Percentiles rank a stretch among this genome's conserved stretches.
Evolutionary conservation across 768 basidiomycete species (phyloP).

Genomic region (Lactarius trivialis): DNA sequence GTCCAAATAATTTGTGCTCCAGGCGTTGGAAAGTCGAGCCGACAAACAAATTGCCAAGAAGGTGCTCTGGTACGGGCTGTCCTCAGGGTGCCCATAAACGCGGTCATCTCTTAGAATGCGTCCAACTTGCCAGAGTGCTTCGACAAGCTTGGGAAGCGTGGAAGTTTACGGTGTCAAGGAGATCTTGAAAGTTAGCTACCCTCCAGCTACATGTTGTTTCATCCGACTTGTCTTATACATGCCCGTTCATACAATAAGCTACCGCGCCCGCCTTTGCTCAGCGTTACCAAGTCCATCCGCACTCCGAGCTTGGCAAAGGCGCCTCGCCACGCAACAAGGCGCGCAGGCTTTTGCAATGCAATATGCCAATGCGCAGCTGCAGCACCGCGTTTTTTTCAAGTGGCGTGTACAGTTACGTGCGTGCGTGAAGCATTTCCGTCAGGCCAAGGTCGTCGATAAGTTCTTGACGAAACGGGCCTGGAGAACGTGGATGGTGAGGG

Average conservation of each 20-base stretch:
- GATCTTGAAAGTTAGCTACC: conserved; percentile 48
- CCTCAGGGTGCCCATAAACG: conserved; percentile 54
- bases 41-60: conserved; percentile 51
- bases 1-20: neutral
- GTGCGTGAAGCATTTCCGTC: conserved; percentile 43
- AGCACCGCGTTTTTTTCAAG: conserved; percentile 36
- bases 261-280: conserved; percentile 43
- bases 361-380: conserved; percentile 39
- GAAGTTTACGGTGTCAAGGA: conserved; percentile 38
- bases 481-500: conserved; percentile 42
- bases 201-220: neutral
- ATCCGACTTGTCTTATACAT: neutral
- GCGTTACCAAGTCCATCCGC: conserved; percentile 39
- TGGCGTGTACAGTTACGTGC: conserved; percentile 55
- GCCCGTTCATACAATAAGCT: neutral
- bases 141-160: conserved; percentile 45
- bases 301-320: conserved; percentile 43
- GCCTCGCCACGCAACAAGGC: conserved; percentile 40
- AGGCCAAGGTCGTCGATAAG: conserved; percentile 48
- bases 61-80: conserved; percentile 52
- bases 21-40: conserved; percentile 54
- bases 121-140: conserved; percentile 40
- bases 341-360: conserved; percentile 43
- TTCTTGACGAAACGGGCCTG: conserved; percentile 42
- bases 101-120: conserved; percentile 49